phyloP scores from a whole-genome alignment of 2,329 filamentous ascomycete species.

The Calonectria crousiana region DNA sequence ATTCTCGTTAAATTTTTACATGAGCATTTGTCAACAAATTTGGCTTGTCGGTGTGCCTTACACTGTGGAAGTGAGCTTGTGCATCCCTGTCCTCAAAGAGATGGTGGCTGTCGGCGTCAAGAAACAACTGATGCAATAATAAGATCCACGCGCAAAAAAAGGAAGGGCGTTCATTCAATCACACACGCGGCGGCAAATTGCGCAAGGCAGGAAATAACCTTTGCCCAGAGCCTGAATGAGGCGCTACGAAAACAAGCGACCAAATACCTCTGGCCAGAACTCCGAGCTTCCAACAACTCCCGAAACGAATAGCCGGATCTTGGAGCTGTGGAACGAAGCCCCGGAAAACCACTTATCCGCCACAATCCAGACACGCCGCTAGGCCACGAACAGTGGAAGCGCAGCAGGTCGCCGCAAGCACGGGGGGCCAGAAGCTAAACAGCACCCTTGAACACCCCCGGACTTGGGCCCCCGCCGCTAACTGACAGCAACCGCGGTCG shows the following conservation, averaged over 20 bases:
- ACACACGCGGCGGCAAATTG: background rate
- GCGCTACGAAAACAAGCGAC: background rate
- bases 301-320: constrained; percentile 41
- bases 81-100: background rate
- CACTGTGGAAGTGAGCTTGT: background rate
- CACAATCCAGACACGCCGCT: constrained; percentile 23
- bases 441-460: constrained; percentile 19
- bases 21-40: background rate
- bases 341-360: constrained; percentile 46
- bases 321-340: background rate
- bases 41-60: background rate
- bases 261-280: background rate
- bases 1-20: background rate
- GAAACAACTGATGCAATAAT: background rate
- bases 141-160: background rate
- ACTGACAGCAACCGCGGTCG: constrained; percentile 5
- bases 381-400: constrained; percentile 14
- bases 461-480: constrained; percentile 42
- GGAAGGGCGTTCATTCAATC: background rate
- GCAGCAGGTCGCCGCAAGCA: background rate
- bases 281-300: constrained; percentile 36
- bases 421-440: background rate
- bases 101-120: background rate
- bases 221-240: background rate
- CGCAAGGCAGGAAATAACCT: background rate